These are phyloP conservation scores for Oryza meridionalis DNA, from an alignment of 176 grass and related monocot species.

Conservation along the genomic window DNA sequence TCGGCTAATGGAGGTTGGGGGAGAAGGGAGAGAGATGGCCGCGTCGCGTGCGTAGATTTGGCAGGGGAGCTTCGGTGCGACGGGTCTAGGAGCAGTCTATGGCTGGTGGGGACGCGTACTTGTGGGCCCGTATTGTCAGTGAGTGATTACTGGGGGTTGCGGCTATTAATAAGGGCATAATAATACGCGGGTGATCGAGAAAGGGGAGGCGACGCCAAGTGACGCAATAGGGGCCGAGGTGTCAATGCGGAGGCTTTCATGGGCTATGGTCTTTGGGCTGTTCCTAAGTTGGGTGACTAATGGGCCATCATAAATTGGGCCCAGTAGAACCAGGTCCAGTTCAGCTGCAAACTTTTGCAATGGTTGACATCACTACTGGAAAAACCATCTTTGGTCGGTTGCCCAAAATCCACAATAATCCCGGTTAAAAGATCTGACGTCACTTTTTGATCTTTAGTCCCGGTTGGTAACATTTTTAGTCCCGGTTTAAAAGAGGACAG, in stretches of 20 bases:
- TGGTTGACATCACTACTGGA: too few species aligned
- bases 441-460: too few species aligned
- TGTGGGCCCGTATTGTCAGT: neutral
- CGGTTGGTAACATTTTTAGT: too few species aligned
- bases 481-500: too few species aligned
- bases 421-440: too few species aligned
- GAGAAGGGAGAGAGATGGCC: slow-evolving; percentile 29
- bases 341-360: neutral
- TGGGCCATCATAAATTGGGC: too few species aligned
- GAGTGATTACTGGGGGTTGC: neutral
- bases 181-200: slow-evolving; percentile 17
- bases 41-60: slow-evolving; percentile 49
- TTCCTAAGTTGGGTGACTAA: neutral
- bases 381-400: too few species aligned
- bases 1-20: slow-evolving; percentile 40
- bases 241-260: neutral
- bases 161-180: neutral
- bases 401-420: too few species aligned
- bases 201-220: neutral
- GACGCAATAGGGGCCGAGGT: neutral
- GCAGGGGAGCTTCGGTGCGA: neutral
- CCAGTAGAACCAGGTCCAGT: neutral
- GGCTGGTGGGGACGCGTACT: slow-evolving; percentile 13
- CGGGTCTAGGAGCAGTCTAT: neutral
- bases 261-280: neutral